Conservation (phyloP, 23 red algal genomes). For the Agarophyton chilense region DNA sequence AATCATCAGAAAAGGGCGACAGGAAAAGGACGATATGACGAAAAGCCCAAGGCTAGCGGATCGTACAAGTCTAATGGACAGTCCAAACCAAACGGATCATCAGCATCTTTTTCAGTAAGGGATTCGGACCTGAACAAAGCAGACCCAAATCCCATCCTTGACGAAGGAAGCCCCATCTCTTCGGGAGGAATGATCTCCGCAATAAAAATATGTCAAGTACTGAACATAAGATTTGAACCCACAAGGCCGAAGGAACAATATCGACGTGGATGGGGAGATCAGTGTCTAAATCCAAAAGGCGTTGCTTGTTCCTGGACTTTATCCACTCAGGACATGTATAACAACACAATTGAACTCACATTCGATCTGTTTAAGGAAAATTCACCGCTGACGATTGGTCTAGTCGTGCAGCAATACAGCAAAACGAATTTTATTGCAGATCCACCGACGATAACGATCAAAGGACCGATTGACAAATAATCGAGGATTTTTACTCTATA, state of each 20-base stretch:
- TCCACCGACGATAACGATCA: slow-evolving; percentile 22
- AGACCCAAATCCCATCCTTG: slow-evolving; percentile 16
- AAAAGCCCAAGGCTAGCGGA: not conserved
- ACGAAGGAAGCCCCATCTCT: not conserved
- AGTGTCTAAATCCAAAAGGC: not conserved
- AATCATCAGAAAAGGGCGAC: too few relatives aligned
- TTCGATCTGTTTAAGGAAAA: slow-evolving; percentile 22
- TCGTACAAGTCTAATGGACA: not conserved
- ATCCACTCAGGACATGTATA: not conserved
- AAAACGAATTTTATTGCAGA: not conserved
- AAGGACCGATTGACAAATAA: slow-evolving; percentile 7
- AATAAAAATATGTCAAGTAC: not conserved
- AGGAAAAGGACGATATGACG: too few relatives aligned
- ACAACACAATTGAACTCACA: not conserved
- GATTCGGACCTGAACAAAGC: not conserved
- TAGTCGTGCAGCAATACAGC: not conserved
- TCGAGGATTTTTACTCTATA: not conserved
- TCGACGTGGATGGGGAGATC: not conserved
- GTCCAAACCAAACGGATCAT: too few relatives aligned
- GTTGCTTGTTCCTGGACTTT: slow-evolving; percentile 17
- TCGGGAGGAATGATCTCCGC: not conserved
- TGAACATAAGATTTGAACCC: not conserved
- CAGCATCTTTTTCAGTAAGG: not conserved
- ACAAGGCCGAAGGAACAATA: not conserved
- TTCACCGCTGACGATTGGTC: slow-evolving; percentile 28